Percentiles rank a stretch among this genome's conserved stretches.
Evolutionary conservation across 441 rosid genomes (phyloP).

Genomic region (Populus hybrid): DNA sequence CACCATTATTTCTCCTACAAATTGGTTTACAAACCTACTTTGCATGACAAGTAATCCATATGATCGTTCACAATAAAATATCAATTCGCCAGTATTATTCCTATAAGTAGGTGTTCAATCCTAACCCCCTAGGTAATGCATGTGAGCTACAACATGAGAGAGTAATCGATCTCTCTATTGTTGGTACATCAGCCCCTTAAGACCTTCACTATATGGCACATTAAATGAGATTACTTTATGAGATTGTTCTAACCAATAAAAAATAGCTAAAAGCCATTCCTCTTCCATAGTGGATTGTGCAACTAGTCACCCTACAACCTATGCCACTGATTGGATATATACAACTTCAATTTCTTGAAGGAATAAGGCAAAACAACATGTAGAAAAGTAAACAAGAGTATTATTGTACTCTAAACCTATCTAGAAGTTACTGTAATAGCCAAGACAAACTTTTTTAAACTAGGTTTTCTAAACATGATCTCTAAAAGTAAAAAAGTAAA

Average conservation of each 20-base stretch:
- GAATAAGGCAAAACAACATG: not conserved
- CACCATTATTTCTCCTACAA: too few relatives aligned
- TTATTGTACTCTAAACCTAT: not conserved
- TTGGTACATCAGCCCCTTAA: not conserved
- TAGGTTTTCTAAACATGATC: too few relatives aligned
- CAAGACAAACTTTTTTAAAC: too few relatives aligned
- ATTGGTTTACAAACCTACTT: too few relatives aligned
- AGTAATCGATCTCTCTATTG: not conserved
- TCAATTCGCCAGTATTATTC: too few relatives aligned
- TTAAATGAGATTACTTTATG: not conserved
- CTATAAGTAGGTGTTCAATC: too few relatives aligned
- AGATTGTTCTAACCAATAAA: not conserved
- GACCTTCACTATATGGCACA: not conserved
- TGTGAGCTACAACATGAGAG: not conserved
- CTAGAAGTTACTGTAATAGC: too few relatives aligned
- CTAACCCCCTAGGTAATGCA: too few relatives aligned
- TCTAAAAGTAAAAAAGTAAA: too few relatives aligned
- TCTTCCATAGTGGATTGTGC: not conserved
- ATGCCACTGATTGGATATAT: not conserved
- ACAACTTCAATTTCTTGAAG: not conserved
- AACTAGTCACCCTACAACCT: not conserved
- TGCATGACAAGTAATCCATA: too few relatives aligned
- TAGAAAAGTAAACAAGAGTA: too few relatives aligned
- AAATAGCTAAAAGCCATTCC: not conserved
- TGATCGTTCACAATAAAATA: too few relatives aligned